Evolutionary conservation across 2,329 filamentous ascomycete species (phyloP).

Genomic region (Stenocarpella maydis): DNA sequence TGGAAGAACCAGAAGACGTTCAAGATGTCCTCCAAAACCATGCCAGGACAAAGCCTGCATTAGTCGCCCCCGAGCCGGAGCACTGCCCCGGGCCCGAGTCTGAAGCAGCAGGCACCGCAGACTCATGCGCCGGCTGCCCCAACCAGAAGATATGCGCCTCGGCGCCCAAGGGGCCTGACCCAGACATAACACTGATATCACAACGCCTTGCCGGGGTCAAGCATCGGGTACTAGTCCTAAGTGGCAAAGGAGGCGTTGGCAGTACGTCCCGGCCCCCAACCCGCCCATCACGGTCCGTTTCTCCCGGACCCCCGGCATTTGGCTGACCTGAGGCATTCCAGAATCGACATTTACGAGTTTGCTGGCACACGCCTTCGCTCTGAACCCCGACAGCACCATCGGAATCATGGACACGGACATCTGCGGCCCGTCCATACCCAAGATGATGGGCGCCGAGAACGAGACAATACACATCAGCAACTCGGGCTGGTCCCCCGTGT

Average conservation of each 20-base stretch:
- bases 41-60: slow-evolving; percentile 78
- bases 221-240: slow-evolving; percentile 93
- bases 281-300: background rate
- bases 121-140: slow-evolving; percentile 93
- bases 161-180: slow-evolving; percentile 93
- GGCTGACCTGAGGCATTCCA: slow-evolving; percentile 11
- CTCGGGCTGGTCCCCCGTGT: slow-evolving; percentile 92
- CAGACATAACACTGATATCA: slow-evolving; percentile 89
- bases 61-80: slow-evolving; percentile 95
- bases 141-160: slow-evolving; percentile 96
- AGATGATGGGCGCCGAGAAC: slow-evolving; percentile 97
- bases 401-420: slow-evolving; percentile 99
- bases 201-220: slow-evolving; percentile 80
- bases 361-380: slow-evolving; percentile 87
- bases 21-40: slow-evolving; percentile 79
- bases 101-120: slow-evolving; percentile 71
- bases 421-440: slow-evolving; percentile 93
- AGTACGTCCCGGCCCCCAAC: slow-evolving; percentile 50
- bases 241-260: slow-evolving; percentile 94
- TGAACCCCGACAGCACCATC: slow-evolving; percentile 79
- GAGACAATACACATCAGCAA: slow-evolving; percentile 93
- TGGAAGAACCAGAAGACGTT: slow-evolving; percentile 74
- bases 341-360: slow-evolving; percentile 90
- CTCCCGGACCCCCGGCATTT: background rate
- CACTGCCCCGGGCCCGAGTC: slow-evolving; percentile 94